These are phyloP conservation scores for Verticillium albo-atrum DNA, from an alignment of 2,329 filamentous ascomycete genomes.

Conservation along the genomic window DNA sequence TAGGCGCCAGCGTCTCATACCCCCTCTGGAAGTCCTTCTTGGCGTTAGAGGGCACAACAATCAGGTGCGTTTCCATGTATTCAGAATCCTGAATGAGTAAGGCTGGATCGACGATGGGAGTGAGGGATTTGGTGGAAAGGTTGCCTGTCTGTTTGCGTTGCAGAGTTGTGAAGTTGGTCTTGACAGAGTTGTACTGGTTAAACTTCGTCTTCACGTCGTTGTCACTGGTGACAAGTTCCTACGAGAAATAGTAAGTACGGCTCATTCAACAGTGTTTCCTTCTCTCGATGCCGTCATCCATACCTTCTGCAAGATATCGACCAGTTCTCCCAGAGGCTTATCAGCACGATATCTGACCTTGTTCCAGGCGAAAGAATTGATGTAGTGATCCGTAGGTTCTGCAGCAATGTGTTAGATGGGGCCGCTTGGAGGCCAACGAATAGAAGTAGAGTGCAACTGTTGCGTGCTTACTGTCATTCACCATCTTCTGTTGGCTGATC, in stretches of 20 bases:
- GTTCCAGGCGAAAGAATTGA: constrained; percentile 90
- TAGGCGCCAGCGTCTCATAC: constrained; percentile 84
- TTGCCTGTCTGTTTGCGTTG: constrained; percentile 95
- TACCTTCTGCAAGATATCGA: constrained; percentile 85
- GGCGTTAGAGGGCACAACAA: constrained; percentile 76
- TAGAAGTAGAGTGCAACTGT: background rate
- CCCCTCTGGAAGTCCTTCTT: constrained; percentile 84
- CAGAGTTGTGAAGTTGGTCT: constrained; percentile 74
- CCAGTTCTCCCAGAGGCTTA: constrained; percentile 80
- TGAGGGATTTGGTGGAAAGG: constrained; percentile 87
- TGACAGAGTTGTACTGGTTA: constrained; percentile 88
- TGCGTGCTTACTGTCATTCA: constrained; percentile 76
- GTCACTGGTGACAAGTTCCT: constrained; percentile 90
- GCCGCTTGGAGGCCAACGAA: background rate
- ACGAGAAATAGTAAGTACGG: background rate
- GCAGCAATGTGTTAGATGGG: background rate
- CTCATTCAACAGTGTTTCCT: background rate
- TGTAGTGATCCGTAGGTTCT: constrained; percentile 96
- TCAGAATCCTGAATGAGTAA: constrained; percentile 85
- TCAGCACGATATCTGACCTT: constrained; percentile 96
- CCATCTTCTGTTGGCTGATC: constrained; percentile 80
- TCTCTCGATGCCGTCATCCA: background rate
- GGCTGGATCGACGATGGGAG: constrained; percentile 78
- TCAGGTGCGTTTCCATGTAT: constrained; percentile 91
- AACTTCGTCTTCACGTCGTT: constrained; percentile 95